Conservation (phyloP, 139 green algal genomes). For the Chlamydomonas schloesseri region DNA sequence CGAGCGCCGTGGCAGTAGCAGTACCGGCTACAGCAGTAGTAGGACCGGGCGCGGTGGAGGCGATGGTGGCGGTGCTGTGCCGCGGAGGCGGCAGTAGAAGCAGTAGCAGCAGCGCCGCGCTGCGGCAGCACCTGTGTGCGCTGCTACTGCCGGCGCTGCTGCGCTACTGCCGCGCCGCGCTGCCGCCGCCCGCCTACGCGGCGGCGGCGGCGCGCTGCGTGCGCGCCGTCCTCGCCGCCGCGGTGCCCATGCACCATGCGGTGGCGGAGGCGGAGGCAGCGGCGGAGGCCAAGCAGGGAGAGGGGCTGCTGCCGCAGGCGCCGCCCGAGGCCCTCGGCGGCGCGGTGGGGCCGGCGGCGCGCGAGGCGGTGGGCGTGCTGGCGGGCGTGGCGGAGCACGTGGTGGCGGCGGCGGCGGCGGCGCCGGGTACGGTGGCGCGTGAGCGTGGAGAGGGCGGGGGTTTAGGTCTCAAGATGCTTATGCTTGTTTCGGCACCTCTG, state of each 20-base stretch:
- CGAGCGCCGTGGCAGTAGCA: neutral
- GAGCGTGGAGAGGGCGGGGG: neutral
- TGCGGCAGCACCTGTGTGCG: constrained; percentile 9
- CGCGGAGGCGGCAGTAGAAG: neutral
- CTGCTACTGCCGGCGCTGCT: constrained; percentile 26
- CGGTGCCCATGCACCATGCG: neutral
- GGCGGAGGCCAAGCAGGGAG: too few species aligned
- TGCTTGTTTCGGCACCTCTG: neutral
- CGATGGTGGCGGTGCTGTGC: neutral
- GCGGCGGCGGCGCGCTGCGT: neutral
- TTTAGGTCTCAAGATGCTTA: too few species aligned
- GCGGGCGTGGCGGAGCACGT: neutral
- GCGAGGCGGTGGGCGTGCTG: constrained; percentile 5
- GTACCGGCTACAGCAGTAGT: neutral
- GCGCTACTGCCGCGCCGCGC: neutral
- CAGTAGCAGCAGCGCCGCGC: neutral
- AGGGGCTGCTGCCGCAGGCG: neutral
- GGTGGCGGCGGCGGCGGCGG: neutral
- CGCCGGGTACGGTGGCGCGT: neutral
- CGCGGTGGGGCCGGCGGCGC: neutral
- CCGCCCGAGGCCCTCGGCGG: neutral
- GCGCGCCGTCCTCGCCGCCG: neutral
- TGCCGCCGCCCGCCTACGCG: neutral
- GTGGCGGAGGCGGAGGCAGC: neutral
- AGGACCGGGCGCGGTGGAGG: neutral